Evolutionary conservation across 2,329 filamentous ascomycete species (phyloP).

Genomic region (Pochonia chlamydosporia): DNA sequence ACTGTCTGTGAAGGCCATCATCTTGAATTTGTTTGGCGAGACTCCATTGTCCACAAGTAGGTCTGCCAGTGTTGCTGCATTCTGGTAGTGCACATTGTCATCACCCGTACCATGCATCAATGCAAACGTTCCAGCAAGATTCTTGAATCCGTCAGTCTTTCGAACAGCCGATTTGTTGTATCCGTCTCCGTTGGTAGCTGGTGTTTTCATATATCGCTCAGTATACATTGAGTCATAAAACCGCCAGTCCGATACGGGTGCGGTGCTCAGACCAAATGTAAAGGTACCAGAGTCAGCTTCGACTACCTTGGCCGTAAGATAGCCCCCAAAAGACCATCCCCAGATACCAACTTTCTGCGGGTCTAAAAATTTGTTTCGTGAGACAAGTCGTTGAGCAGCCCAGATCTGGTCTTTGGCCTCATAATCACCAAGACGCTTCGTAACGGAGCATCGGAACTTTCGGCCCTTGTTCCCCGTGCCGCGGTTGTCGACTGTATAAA

Average conservation of each 20-base stretch:
- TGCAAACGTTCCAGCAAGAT: slow-evolving; percentile 52
- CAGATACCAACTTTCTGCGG: slow-evolving; percentile 57
- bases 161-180: slow-evolving; percentile 58
- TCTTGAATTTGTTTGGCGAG: slow-evolving; percentile 54
- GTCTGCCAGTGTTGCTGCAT: slow-evolving; percentile 56
- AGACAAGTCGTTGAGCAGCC: slow-evolving; percentile 52
- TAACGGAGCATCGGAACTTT: slow-evolving; percentile 52
- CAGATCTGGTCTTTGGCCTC: slow-evolving; percentile 64
- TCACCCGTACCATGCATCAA: slow-evolving; percentile 63
- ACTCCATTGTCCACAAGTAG: slow-evolving; percentile 54
- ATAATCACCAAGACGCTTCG: slow-evolving; percentile 54
- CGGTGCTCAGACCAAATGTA: slow-evolving; percentile 56
- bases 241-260: slow-evolving; percentile 62
- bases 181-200: slow-evolving; percentile 48
- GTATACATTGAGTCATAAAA: slow-evolving; percentile 70
- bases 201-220: slow-evolving; percentile 66
- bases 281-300: slow-evolving; percentile 57
- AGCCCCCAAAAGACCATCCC: slow-evolving; percentile 66
- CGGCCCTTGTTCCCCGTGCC: slow-evolving; percentile 62
- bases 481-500: slow-evolving; percentile 63
- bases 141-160: slow-evolving; percentile 54
- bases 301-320: slow-evolving; percentile 59
- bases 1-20: slow-evolving; percentile 59
- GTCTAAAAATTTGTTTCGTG: slow-evolving; percentile 49
- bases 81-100: slow-evolving; percentile 69